A percentile compares a stretch with the other conserved stretches of the same genome.
Evolutionary conservation across 129 eudicot genomes (phyloP).

Genomic region (Lactuca sativa): DNA sequence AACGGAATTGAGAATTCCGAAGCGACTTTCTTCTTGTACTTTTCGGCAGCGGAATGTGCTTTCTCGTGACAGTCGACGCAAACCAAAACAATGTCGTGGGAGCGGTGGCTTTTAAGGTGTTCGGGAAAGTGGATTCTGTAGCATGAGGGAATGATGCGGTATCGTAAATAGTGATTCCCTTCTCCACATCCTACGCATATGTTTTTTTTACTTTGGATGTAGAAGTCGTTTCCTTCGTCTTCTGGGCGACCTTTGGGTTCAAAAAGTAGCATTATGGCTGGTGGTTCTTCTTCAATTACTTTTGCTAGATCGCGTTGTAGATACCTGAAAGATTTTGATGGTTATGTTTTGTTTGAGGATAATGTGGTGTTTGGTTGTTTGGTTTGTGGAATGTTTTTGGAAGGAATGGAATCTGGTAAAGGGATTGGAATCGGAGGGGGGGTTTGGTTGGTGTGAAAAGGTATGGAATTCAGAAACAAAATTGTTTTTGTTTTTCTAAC

Average conservation of each 20-base stretch:
- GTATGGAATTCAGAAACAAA: too few species aligned
- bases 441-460: too few species aligned
- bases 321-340: conserved; percentile 55
- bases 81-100: conserved; percentile 96
- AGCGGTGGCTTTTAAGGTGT: conserved; percentile 95
- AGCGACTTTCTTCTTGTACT: conserved; percentile 70
- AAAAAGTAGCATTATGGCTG: conserved; percentile 82
- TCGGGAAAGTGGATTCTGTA: conserved; percentile 95
- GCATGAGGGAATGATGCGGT: conserved; percentile 93
- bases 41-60: conserved; percentile 97
- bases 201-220: conserved; percentile 85
- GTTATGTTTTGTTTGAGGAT: neutral
- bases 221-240: conserved; percentile 93
- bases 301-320: conserved; percentile 74
- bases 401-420: neutral
- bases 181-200: conserved; percentile 99
- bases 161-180: conserved; percentile 87
- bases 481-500: too few species aligned
- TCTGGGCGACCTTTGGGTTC: conserved; percentile 99
- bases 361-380: neutral
- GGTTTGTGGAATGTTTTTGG: neutral
- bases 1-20: conserved; percentile 78
- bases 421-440: too few species aligned
- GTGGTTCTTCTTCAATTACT: conserved; percentile 86
- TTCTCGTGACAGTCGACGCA: conserved; percentile 98